Conservation (phyloP, 345 rosid species). For the Iberis pinnata region DNA sequence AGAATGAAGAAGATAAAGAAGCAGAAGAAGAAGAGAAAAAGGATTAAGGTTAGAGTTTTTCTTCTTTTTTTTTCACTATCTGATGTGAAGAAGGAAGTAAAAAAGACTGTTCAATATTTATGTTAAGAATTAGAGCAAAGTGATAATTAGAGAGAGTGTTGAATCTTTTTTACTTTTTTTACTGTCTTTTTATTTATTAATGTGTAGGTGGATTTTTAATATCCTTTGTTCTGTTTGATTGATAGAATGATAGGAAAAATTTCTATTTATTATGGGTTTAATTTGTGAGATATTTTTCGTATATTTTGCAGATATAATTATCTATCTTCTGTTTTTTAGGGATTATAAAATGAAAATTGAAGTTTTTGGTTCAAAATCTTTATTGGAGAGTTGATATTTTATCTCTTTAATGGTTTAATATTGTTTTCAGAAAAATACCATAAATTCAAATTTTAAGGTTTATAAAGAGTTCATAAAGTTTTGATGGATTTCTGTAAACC, state of each 20-base stretch:
- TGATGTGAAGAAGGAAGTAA: no score
- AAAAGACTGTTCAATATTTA: no score
- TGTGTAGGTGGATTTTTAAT: slow-evolving; percentile 23
- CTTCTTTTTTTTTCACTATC: no score
- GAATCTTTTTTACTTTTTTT: background rate
- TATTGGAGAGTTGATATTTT: no score
- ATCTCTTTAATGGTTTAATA: no score
- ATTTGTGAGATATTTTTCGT: background rate
- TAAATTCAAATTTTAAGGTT: no score
- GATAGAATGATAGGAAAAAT: background rate
- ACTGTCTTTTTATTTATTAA: slow-evolving; percentile 1
- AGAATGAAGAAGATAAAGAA: background rate
- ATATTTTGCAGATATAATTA: background rate
- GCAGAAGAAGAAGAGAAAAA: slow-evolving; percentile 36
- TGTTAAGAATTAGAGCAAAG: slow-evolving; percentile 15
- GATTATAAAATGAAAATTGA: background rate
- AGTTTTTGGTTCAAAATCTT: background rate
- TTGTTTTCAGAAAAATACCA: no score
- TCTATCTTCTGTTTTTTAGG: background rate
- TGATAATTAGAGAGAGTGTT: slow-evolving; percentile 7
- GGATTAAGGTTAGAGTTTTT: slow-evolving; percentile 14
- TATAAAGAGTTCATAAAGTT: no score
- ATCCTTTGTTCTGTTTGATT: slow-evolving; percentile 1
- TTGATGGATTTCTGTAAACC: no score
- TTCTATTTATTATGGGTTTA: background rate